phyloP scores from a whole-genome alignment of 306 rosid species.

The Citrullus amarus region DNA sequence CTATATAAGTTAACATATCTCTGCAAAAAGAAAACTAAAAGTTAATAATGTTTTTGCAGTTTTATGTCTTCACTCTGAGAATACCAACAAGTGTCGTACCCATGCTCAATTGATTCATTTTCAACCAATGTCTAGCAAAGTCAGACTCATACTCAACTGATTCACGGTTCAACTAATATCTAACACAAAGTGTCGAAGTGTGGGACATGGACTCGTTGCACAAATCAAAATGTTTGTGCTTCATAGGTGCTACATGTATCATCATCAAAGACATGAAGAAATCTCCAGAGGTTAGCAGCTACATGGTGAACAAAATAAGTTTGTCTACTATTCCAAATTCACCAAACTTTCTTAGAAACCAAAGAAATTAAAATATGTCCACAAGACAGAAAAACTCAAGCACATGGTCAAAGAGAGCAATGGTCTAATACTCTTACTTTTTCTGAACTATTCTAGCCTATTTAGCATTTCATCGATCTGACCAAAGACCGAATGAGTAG shows the following conservation, averaged over 20 bases:
- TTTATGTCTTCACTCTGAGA: not conserved
- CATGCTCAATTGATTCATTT: not conserved
- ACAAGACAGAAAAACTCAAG: not conserved
- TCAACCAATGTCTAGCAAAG: not conserved
- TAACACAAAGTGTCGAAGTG: not conserved
- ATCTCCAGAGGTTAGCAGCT: not conserved
- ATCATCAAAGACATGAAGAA: not conserved
- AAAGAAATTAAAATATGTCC: not conserved
- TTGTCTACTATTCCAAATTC: not conserved
- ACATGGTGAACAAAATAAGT: not conserved
- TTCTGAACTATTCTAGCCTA: not conserved
- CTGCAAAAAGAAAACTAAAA: not conserved
- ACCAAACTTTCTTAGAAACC: not conserved
- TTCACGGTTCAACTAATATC: not conserved
- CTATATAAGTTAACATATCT: not conserved
- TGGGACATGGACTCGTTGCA: not conserved
- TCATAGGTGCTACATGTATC: not conserved
- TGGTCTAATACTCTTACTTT: not conserved
- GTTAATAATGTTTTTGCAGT: not conserved
- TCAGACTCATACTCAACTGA: not conserved
- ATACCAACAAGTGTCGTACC: not conserved
- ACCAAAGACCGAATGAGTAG: not conserved
- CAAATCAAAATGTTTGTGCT: not conserved
- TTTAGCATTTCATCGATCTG: not conserved
- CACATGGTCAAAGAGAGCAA: not conserved